A percentile compares a stretch with the other conserved stretches of the same genome.
phyloP scores from a whole-genome alignment of 2,329 filamentous ascomycete genomes.

The Hypocreales sp. region DNA sequence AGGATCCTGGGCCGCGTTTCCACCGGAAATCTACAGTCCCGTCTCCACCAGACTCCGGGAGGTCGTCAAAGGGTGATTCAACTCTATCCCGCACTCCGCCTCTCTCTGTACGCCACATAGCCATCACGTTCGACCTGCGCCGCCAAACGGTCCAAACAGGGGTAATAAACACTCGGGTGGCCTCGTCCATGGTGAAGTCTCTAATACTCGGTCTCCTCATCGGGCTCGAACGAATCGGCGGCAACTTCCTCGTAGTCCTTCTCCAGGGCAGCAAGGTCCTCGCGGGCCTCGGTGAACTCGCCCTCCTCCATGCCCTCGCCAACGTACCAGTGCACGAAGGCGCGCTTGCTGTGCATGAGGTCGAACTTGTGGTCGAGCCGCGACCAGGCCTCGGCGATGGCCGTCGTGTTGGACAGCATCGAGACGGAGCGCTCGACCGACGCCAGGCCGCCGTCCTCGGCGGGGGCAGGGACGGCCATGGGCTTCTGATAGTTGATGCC shows the following conservation, averaged over 20 bases:
- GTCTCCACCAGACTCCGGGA: background rate
- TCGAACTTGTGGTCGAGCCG: constrained; percentile 62
- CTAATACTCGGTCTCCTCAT: constrained; percentile 67
- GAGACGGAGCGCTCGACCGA: constrained; percentile 48
- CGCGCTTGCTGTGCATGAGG: constrained; percentile 65
- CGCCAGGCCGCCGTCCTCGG: constrained; percentile 42
- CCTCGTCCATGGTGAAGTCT: background rate
- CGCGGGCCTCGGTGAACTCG: constrained; percentile 75
- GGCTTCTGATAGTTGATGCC: constrained; percentile 63
- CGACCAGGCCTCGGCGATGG: constrained; percentile 59
- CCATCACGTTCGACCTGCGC: too few species aligned
- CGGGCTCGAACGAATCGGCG: constrained; percentile 50
- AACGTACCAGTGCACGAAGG: constrained; percentile 68
- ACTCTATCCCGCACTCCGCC: too few species aligned
- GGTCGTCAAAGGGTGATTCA: too few species aligned
- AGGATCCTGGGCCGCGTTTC: constrained; percentile 4
- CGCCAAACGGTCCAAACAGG: too few species aligned
- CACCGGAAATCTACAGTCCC: constrained; percentile 8
- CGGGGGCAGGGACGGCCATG: constrained; percentile 36
- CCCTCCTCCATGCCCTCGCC: constrained; percentile 89
- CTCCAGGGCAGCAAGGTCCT: constrained; percentile 73
- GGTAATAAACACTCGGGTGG: too few species aligned
- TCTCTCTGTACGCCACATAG: too few species aligned
- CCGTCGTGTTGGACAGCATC: constrained; percentile 63
- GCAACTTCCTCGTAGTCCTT: constrained; percentile 81